These are phyloP conservation scores for Trichoderma asperellum DNA, from an alignment of 2,329 filamentous ascomycete species.

Conservation along the genomic window DNA sequence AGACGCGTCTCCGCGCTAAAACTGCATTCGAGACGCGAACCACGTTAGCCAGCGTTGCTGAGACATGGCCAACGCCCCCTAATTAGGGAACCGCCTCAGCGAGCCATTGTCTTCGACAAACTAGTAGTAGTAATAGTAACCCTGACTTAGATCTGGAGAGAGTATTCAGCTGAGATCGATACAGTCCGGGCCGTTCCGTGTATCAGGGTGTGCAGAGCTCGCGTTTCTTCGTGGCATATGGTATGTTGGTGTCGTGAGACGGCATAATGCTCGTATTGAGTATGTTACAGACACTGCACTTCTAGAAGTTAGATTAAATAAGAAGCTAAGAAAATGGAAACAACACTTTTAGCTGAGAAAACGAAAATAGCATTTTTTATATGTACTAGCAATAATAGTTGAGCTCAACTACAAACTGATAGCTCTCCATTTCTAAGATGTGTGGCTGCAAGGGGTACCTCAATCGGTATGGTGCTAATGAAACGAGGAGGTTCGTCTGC, in stretches of 20 bases:
- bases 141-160: background rate
- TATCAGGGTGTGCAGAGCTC: background rate
- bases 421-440: background rate
- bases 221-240: background rate
- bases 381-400: background rate
- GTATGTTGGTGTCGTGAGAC: background rate
- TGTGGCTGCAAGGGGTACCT: background rate
- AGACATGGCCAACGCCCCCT: background rate
- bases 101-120: background rate
- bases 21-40: slow-evolving; percentile 12
- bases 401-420: background rate
- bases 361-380: background rate
- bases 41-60: background rate
- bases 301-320: background rate
- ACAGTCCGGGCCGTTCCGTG: background rate
- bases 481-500: background rate
- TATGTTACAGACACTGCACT: background rate
- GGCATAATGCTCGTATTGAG: background rate
- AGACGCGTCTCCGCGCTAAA: background rate
- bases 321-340: background rate
- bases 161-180: background rate
- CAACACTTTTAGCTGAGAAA: background rate
- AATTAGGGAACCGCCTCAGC: background rate
- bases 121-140: background rate
- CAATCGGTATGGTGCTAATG: background rate